A percentile compares a stretch with the other conserved stretches of the same genome.
Evolutionary conservation across 495 filamentous ascomycete genomes (phyloP).

Genomic region (Aspergillus sclerotiicarbonarius): DNA sequence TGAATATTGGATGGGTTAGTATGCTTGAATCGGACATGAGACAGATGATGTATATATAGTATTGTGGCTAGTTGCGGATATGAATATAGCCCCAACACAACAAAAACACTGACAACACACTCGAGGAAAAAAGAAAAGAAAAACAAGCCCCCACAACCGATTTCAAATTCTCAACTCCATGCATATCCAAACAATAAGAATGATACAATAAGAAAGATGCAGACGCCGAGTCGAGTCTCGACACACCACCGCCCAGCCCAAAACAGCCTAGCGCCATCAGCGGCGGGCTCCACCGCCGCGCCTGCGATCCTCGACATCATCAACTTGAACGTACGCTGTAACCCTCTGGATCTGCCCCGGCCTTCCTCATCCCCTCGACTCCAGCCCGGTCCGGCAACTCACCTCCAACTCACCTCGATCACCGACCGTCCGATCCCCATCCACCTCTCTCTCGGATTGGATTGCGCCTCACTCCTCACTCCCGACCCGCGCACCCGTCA

Average conservation of each 20-base stretch:
- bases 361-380: background rate
- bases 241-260: background rate
- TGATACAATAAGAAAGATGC: background rate
- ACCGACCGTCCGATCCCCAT: background rate
- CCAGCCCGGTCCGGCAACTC: background rate
- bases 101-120: background rate
- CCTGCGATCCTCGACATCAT: conserved; percentile 1
- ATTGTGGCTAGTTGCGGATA: background rate
- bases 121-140: background rate
- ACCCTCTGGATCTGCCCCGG: too few species aligned
- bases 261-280: background rate
- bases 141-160: background rate
- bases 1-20: conserved; percentile 10
- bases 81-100: background rate
- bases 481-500: background rate
- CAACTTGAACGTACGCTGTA: background rate
- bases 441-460: background rate
- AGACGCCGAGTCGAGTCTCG: background rate
- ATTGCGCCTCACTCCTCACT: background rate
- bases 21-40: background rate
- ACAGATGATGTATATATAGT: background rate
- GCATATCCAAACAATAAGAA: too few species aligned
- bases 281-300: background rate
- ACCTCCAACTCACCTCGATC: background rate
- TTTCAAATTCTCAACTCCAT: too few species aligned